Base-by-base conservation (phyloP, 345 rosid genomes). In the Lenwebbia sp. region DNA sequence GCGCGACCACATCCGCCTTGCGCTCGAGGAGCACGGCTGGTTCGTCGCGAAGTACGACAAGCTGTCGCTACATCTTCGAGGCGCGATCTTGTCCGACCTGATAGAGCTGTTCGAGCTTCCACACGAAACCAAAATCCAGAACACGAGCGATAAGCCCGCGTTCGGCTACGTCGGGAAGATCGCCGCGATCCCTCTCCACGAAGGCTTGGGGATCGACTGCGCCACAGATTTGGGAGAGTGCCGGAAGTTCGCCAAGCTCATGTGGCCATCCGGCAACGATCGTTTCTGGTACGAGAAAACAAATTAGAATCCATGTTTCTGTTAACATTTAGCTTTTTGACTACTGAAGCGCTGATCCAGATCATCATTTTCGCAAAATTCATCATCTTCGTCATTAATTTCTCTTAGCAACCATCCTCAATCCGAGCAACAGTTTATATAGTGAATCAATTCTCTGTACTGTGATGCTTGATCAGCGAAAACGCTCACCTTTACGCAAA, bases 201-300 rank as follows among this genome's bases (percentile, higher is more conserved):
- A 92, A 87, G 90, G 90, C 17, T 13, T 89, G 81, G 93, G 89
- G 50, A 89, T 91, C 23, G 90, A 90, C 65, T 13, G 76, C n/a
- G 88, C 94, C 76, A 86, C 86, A 0, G n/a, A 54, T 37, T 51
- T 60, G 25, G 84, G 86, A 8, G 88, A 89, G 52, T 86, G 88
- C 84, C 88, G 83, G 60, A 87, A 85, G 22, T 92, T 92, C 87
- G 84, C 92, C 6, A 84, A 82, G 5, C 84, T 89, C 62, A 91
- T 92, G 94, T 92, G 94, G 92, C 90, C 92, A 15, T 25, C 83
- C 2, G 92, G 93, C 70, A 90, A 91, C 62, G 82, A 88, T 62
- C 86, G 84, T 19, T 92, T 91, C 86, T 82, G 92, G 94, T 88
- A 85, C 40, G 28, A 5, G 28, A 44, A 57, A 47, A 57, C n/a